Base-by-base conservation (phyloP, 768 basidiomycete genomes). In the Boletus patriciae region DNA sequence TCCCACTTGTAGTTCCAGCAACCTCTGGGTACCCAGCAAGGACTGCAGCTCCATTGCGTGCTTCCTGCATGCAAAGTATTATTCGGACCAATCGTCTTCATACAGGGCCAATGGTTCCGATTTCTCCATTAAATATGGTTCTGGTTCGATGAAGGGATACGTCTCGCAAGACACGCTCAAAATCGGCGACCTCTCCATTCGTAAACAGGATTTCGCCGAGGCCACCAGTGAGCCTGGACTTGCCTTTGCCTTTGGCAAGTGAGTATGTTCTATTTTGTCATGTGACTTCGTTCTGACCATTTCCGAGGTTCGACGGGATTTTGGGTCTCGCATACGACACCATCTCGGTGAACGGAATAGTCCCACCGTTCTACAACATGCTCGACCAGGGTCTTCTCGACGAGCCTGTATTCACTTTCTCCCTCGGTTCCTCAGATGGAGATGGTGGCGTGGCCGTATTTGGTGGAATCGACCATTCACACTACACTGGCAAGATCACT, bases 171-270 rank as follows among this genome's bases (percentile, higher is more conserved):
- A 99, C 65, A 69, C 68, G 4, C 74, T 98, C 48, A 70, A 71
- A 9, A 94, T 99, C 57, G 94, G 93, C 38, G 97, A 97, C 70
- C 70, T 99, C 45, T 71, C 72, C 27, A 81, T 99, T 71, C 78
- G 77, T 64, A 59, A 74, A 13, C 90, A 92, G 70, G 88, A 94
- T 68, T 99, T 99, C 65, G 96, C 94, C 11, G 97, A 98, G 76
- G 93, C 95, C 2, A 88, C 86, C 56, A 92, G 93, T 73, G 96
- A 98, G 70, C 97, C 97, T 21, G 97, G 97, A 44, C 86, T 99
- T 47, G 88, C 95, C 6, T 99, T 99, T 70, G 96, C 97, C 27
- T 98, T 96, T 62, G 94, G 93, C 69, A 94, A 90, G 90, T 93
- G 64, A 67, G 90, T 77, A 13, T 21, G 23, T 46, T 42, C 15